These are phyloP conservation scores for Powellomyces hirtus DNA, from an alignment of 192 early-diverging fungal species.

Conservation along the genomic window DNA sequence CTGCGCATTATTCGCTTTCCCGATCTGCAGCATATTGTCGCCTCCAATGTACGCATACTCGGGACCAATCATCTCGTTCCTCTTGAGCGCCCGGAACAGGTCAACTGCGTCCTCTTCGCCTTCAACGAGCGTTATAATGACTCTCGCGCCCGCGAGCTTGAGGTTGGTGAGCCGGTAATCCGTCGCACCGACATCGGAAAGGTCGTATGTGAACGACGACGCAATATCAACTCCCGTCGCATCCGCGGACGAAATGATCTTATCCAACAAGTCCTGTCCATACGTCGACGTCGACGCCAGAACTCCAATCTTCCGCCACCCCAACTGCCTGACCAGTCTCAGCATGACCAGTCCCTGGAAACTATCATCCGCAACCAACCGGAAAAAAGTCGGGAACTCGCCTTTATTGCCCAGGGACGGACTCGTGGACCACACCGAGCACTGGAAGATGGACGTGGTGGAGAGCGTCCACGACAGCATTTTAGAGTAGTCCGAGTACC, in stretches of 20 bases:
- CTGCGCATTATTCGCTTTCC: neutral
- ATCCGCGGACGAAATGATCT: neutral
- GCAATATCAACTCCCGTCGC: neutral
- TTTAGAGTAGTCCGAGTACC: neutral
- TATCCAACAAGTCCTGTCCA: conserved; percentile 11
- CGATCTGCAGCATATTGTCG: conserved; percentile 1
- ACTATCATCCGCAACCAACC: conserved; percentile 37
- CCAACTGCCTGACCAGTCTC: conserved; percentile 8
- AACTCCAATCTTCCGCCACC: conserved; percentile 24
- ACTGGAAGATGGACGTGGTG: conserved; percentile 15
- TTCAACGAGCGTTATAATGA: neutral
- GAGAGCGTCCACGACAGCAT: conserved; percentile 10
- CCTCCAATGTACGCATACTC: conserved; percentile 26
- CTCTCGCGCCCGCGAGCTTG: conserved; percentile 15
- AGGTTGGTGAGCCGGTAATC: neutral
- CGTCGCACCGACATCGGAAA: neutral
- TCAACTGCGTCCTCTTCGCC: conserved; percentile 3
- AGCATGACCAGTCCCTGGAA: conserved; percentile 32
- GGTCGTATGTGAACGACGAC: neutral
- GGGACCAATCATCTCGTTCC: conserved; percentile 13
- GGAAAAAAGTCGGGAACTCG: conserved; percentile 40
- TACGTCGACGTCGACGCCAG: neutral
- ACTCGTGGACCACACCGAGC: conserved; percentile 36
- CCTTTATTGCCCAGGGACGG: conserved; percentile 24
- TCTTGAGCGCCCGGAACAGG: conserved; percentile 1